A percentile compares a stretch with the other conserved stretches of the same genome.
Conservation (phyloP, 768 basidiomycete species). For the Mycena pura region DNA sequence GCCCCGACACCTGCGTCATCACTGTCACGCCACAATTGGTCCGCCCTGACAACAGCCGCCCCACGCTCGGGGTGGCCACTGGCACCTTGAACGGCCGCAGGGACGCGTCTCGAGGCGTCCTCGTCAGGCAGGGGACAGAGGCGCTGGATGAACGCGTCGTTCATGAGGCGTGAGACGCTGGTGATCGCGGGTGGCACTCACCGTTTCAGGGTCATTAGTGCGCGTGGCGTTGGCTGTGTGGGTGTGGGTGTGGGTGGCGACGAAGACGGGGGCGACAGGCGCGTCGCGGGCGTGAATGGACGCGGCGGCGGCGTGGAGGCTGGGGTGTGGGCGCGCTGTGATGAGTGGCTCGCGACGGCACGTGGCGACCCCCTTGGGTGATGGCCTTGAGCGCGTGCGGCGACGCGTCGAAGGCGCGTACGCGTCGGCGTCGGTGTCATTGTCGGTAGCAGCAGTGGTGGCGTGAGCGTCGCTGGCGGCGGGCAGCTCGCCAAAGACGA, state of each 20-base stretch:
- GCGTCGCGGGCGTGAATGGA: background rate
- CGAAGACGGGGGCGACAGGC: constrained; percentile 3
- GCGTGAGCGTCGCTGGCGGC: background rate
- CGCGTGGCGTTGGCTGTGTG: background rate
- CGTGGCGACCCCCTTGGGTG: constrained; percentile 13
- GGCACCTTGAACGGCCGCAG: background rate
- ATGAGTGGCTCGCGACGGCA: constrained; percentile 2
- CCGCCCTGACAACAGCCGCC: background rate
- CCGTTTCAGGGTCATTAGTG: background rate
- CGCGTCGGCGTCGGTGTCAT: constrained; percentile 6
- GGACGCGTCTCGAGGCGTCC: constrained; percentile 6
- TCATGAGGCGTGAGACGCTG: background rate
- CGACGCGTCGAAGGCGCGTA: constrained; percentile 14
- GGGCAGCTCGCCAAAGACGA: background rate
- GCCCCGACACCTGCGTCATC: constrained; percentile 11
- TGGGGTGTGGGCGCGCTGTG: constrained; percentile 1
- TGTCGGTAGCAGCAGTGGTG: background rate
- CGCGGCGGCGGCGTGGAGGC: constrained; percentile 11
- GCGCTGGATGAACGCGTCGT: constrained; percentile 10
- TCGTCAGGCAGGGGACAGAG: background rate
- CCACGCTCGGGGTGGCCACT: background rate
- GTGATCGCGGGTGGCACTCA: background rate
- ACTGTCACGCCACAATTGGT: constrained; percentile 2
- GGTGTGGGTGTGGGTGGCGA: constrained; percentile 11
- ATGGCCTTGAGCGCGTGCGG: constrained; percentile 2